Percentiles rank a stretch among this genome's conserved stretches.
Evolutionary conservation across 2,329 filamentous ascomycete genomes (phyloP).

Genomic region (Coniella lustricola): DNA sequence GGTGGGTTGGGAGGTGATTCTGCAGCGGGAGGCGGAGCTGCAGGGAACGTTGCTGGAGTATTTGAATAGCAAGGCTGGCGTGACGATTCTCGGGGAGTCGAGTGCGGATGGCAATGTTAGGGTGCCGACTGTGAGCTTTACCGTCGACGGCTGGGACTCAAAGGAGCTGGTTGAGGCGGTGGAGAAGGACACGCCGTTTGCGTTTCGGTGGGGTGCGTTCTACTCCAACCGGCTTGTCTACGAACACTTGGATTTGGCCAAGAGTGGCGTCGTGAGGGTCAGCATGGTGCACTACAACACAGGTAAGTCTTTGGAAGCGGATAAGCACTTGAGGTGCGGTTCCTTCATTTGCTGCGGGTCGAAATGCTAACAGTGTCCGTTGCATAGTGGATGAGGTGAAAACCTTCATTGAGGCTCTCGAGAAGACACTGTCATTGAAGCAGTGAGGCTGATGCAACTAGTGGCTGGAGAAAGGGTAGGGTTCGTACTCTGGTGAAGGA

Average conservation of each 20-base stretch:
- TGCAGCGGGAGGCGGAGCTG: conserved; percentile 49
- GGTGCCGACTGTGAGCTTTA: conserved; percentile 59
- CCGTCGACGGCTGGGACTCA: conserved; percentile 45
- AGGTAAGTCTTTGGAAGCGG: conserved; percentile 38
- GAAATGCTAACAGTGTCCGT: conserved; percentile 11
- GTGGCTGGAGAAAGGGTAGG: not conserved
- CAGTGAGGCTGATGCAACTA: not conserved
- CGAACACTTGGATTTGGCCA: conserved; percentile 46
- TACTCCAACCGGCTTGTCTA: conserved; percentile 53
- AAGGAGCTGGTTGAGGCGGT: conserved; percentile 47
- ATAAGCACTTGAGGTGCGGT: too few relatives aligned
- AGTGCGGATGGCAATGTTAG: conserved; percentile 39
- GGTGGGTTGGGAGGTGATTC: conserved; percentile 41
- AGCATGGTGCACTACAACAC: conserved; percentile 64
- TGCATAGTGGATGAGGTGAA: conserved; percentile 49
- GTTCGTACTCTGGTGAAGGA: not conserved
- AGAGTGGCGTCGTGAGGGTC: conserved; percentile 57
- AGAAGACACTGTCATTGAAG: conserved; percentile 36
- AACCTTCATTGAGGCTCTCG: conserved; percentile 43
- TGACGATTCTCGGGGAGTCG: conserved; percentile 49
- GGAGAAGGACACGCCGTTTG: conserved; percentile 47
- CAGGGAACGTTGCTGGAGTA: conserved; percentile 50
- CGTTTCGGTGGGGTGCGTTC: conserved; percentile 56
- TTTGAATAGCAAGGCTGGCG: conserved; percentile 40
- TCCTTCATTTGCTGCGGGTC: too few relatives aligned